Base-by-base conservation (phyloP, 2,329 filamentous ascomycete genomes). In the Cryphonectria japonica region DNA sequence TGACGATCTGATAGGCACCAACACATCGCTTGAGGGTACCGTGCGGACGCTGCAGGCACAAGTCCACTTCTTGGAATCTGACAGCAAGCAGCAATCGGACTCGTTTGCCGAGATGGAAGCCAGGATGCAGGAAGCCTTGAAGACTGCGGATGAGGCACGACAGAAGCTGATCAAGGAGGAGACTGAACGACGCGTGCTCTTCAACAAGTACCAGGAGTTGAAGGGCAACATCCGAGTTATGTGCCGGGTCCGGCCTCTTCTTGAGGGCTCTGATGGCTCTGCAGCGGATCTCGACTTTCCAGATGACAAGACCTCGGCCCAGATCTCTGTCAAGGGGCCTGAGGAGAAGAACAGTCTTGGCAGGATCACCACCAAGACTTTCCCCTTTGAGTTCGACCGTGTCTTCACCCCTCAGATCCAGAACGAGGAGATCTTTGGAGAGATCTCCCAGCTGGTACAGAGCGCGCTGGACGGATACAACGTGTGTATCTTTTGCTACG, bases 161-260 rank as follows among this genome's bases (percentile, higher is more conserved):
- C 89, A 93, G 74, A 97, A 96, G 78, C 85, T 99, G 39, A 91
- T 96, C 73, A 93, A 92, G 77, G 96, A 98, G 78, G 96, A 99
- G 82, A 96, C 93, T 0, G 85, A 97, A 66, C 90, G 96, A 19
- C 89, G 96, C 32, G 95, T 97, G 76, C 87, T 99, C 0, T 97
- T 98, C 84, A 98, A 98, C 81, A 96, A 97, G 80, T 95, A 99
- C 63, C 94, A 99, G 79, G 96, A 99, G 78, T 88, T 99, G 72
- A 98, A 97, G 80, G 96, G 96, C 76, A 99, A 99, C 78, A 99
- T 99, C 77, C 92, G 96, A 29, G 96, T 99, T 75, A 99, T 99
- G 89, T 98, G 95, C 78, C 91, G 96, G 79, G 95, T 98, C 39
- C 91, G 97, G 57, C 96, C 96, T 0, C 84, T 91, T 0, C 84